Conservation (phyloP, 164 flowering plant genomes). For the Stephania yunnanensis region DNA sequence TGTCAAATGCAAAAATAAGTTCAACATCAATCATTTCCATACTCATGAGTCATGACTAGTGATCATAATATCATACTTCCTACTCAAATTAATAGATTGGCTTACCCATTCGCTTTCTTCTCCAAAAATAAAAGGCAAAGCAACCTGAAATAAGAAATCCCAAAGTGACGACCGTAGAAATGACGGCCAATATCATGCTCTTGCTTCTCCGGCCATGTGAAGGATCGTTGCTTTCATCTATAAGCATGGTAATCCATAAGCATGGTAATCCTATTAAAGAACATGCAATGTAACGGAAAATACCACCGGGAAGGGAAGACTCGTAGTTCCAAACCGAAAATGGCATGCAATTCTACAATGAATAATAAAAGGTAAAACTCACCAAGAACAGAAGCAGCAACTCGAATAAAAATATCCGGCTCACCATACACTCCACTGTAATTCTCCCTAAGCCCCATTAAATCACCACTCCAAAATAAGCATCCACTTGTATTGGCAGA, state of each 20-base stretch:
- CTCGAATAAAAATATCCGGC: background rate
- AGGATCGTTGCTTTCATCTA: constrained; percentile 4
- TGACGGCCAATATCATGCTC: constrained; percentile 3
- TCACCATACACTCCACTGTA: background rate
- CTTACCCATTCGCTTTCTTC: constrained; percentile 2
- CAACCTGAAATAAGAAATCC: background rate
- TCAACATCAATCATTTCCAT: background rate
- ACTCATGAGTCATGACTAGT: background rate
- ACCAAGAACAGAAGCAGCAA: constrained; percentile 6
- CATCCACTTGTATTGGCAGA: constrained; percentile 1
- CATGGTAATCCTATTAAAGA: background rate
- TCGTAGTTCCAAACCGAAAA: background rate
- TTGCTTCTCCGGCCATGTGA: background rate
- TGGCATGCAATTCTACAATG: background rate
- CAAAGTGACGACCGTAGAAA: background rate
- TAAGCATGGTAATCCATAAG: background rate
- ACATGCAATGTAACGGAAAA: background rate
- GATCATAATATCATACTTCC: too few species aligned
- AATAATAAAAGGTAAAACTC: background rate
- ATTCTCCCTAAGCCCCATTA: constrained; percentile 6
- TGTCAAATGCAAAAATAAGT: background rate
- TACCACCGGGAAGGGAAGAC: background rate
- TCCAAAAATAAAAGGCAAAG: background rate
- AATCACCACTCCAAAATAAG: constrained; percentile 1
- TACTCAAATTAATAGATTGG: background rate